Evolutionary conservation across 164 flowering plant species (phyloP).

Genomic region (Santalum album): DNA sequence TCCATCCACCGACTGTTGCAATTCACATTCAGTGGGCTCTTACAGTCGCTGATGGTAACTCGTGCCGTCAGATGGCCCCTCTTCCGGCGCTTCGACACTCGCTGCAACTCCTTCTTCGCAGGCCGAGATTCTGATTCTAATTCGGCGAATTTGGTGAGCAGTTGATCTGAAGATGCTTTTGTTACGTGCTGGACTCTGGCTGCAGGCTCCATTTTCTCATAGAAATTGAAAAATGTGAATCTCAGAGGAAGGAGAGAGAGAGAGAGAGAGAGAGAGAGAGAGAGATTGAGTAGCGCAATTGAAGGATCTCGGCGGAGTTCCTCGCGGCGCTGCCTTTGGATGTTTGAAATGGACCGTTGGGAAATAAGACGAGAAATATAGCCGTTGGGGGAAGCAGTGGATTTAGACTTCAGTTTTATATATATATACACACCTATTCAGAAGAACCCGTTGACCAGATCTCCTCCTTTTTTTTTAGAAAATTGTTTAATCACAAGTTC

Average conservation of each 20-base stretch:
- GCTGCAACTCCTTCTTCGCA: conserved; percentile 11
- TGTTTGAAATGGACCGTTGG: neutral
- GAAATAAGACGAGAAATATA: neutral
- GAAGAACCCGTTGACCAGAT: too few species aligned
- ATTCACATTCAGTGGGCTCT: conserved; percentile 15
- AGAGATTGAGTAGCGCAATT: neutral
- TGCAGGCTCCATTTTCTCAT: conserved; percentile 9
- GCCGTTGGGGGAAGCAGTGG: too few species aligned
- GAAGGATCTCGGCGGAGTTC: neutral
- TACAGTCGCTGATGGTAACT: conserved; percentile 5
- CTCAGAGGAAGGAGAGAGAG: neutral
- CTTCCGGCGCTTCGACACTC: conserved; percentile 29
- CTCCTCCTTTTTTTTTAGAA: too few species aligned
- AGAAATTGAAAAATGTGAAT: conserved; percentile 10
- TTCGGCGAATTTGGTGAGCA: conserved; percentile 77
- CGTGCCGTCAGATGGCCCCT: conserved; percentile 3
- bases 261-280: neutral
- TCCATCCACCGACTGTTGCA: conserved; percentile 28
- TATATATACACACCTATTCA: too few species aligned
- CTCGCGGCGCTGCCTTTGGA: neutral
- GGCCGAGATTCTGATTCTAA: conserved; percentile 20
- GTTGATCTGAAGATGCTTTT: conserved; percentile 66
- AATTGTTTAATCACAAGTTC: too few species aligned
- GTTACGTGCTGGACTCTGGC: conserved; percentile 52
- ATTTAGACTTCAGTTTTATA: too few species aligned